Evolutionary conservation across 139 green algal species (phyloP), one percentile per base, ranked within the genome.

Genomic region (Chlamydomonas eustigma): DNA sequence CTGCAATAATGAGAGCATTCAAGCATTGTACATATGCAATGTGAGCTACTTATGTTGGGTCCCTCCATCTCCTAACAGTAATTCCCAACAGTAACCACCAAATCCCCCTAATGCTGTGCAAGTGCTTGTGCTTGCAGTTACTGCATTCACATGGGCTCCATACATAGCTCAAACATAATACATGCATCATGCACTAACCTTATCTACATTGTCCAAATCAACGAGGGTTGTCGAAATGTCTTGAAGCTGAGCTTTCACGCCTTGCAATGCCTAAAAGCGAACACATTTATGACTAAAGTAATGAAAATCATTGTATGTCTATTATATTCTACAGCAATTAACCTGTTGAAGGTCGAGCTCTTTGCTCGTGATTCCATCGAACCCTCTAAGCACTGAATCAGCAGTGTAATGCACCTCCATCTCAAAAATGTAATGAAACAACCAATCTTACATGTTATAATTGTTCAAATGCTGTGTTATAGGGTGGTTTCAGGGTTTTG

Each of bases 191-290:
- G 2, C 32, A 28, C 69, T 2, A 24, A 75, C 69, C 69, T 75
- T 58, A 5, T 75, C 37, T 25, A 12, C 69, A 2, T 32, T 25
- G 12, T 32, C 39, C 3, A 33, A 28, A 64, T 58, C 69, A 32
- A 33, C 35, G n/a, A 75, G 32, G 2, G 36, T 58, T 25, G 25
- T 75, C 24, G 69, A 38, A 31, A 58, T 4, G 8, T 75, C 69
- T n/a, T 75, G 30, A 18, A 75, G 35, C 69, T 64, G 69, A 2
- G 37, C 18, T 39, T 75, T 37, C 18, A 75, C 34, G 39, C 37
- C 28, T 32, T 51, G 6, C 36, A 75, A 3, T 37, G 50, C 39
- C 69, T 75, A 39, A 38, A 51, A 51, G 66, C 4, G 4, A 68
- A 6, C 34, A 68, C 12, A 6, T 68, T 28, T 28, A 30, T 68